phyloP scores from a whole-genome alignment of 208 protist species.

The Blastocrithidia nonstop region DNA sequence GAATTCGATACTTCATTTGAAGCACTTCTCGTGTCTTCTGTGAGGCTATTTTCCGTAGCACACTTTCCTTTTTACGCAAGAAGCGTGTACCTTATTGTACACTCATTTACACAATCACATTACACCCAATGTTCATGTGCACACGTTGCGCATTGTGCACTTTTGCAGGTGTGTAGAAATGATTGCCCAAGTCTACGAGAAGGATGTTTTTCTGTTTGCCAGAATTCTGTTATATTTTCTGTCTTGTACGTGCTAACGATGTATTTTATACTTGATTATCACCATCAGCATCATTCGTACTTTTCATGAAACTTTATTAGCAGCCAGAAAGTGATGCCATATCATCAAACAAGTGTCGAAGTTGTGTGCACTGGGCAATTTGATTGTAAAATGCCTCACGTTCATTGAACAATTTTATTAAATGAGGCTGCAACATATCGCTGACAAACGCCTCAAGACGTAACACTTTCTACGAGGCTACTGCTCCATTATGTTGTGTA shows the following conservation, averaged over 20 bases:
- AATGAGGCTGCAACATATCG: slow-evolving; percentile 22
- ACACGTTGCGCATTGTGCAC: slow-evolving; percentile 23
- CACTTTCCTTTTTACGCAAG: slow-evolving; percentile 31
- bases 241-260: not conserved
- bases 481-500: no score
- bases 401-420: slow-evolving; percentile 26
- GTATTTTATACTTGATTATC: not conserved
- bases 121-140: slow-evolving; percentile 67
- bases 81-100: slow-evolving; percentile 28
- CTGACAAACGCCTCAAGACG: slow-evolving; percentile 61
- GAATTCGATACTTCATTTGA: slow-evolving; percentile 62
- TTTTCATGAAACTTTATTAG: not conserved
- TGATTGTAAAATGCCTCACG: slow-evolving; percentile 32
- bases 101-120: slow-evolving; percentile 58
- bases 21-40: slow-evolving; percentile 33
- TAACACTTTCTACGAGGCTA: slow-evolving; percentile 14
- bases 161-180: slow-evolving; percentile 45
- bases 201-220: slow-evolving; percentile 22
- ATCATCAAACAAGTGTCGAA: slow-evolving; percentile 43
- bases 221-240: not conserved
- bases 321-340: slow-evolving; percentile 36
- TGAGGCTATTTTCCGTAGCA: slow-evolving; percentile 16
- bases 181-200: slow-evolving; percentile 60
- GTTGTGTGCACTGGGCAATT: slow-evolving; percentile 49
- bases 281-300: not conserved